Evolutionary conservation across 345 rosid genomes (phyloP).

Genomic region (Angophora floribunda): DNA sequence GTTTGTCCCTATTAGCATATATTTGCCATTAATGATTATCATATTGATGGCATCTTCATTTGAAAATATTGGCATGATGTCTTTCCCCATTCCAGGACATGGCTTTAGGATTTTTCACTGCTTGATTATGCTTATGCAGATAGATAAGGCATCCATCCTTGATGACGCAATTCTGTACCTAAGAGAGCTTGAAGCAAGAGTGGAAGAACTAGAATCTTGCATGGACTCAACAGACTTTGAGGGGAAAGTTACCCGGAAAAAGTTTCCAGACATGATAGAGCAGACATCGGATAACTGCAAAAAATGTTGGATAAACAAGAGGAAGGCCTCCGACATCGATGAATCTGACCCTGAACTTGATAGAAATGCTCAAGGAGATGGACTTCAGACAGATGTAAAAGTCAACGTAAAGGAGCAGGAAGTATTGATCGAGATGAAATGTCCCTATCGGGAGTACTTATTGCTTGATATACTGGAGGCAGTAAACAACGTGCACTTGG

Average conservation of each 20-base stretch:
- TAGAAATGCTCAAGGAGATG: slow-evolving; percentile 5
- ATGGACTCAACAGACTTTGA: slow-evolving; percentile 41
- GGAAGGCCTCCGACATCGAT: slow-evolving; percentile 42
- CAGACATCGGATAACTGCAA: slow-evolving; percentile 63
- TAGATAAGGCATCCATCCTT: slow-evolving; percentile 53
- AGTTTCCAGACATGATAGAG: slow-evolving; percentile 32
- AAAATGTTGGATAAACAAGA: slow-evolving; percentile 43
- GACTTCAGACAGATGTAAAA: slow-evolving; percentile 18
- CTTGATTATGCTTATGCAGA: slow-evolving; percentile 17
- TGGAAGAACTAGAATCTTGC: slow-evolving; percentile 78
- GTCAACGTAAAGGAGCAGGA: slow-evolving; percentile 39
- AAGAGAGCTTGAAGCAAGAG: slow-evolving; percentile 61
- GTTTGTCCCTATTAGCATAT: background rate
- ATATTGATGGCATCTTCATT: background rate
- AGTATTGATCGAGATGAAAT: slow-evolving; percentile 56
- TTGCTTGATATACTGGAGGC: slow-evolving; percentile 79
- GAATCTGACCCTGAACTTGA: slow-evolving; percentile 28
- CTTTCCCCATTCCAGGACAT: background rate
- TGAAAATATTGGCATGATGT: background rate
- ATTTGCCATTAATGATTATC: background rate
- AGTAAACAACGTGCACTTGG: slow-evolving; percentile 60
- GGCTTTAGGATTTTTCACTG: background rate
- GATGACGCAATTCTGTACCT: slow-evolving; percentile 55
- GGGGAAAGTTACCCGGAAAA: slow-evolving; percentile 34
- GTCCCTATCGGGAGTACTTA: slow-evolving; percentile 56